phyloP scores from a whole-genome alignment of 1,284 basidiomycete genomes.

The Microbotryomycetes sp. region DNA sequence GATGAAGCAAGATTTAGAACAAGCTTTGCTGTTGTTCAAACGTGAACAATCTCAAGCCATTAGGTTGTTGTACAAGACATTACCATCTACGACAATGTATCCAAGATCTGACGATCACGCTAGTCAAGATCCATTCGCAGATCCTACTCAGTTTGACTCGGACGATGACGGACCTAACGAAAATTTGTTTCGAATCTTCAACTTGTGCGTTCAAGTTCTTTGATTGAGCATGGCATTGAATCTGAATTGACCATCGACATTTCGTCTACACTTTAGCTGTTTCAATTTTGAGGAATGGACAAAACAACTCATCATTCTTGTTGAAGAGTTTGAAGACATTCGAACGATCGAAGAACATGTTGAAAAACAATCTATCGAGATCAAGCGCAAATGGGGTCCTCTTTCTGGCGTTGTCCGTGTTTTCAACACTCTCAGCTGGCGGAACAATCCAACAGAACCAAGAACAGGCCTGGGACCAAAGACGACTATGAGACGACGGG shows the following conservation, averaged over 20 bases:
- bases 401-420: not conserved
- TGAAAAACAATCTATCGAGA: not conserved
- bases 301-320: constrained; percentile 66
- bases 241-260: not conserved
- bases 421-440: too few species aligned
- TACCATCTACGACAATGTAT: constrained; percentile 20
- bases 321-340: constrained; percentile 53
- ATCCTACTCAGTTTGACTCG: not conserved
- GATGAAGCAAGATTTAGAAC: constrained; percentile 60
- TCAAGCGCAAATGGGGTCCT: constrained; percentile 13
- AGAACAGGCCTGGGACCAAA: not conserved
- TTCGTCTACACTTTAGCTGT: constrained; percentile 44
- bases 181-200: constrained; percentile 76
- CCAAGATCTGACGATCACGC: constrained; percentile 1
- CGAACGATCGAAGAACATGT: constrained; percentile 29
- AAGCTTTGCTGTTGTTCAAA: constrained; percentile 65
- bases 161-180: constrained; percentile 43
- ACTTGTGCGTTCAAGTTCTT: constrained; percentile 1
- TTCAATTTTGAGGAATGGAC: constrained; percentile 90
- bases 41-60: constrained; percentile 41
- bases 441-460: not conserved
- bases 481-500: not conserved
- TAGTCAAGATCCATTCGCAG: constrained; percentile 2
- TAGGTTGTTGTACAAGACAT: constrained; percentile 21
- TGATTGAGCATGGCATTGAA: not conserved